phyloP scores from a whole-genome alignment of 192 early-diverging fungal genomes.

The Chytriomyces sp. region DNA sequence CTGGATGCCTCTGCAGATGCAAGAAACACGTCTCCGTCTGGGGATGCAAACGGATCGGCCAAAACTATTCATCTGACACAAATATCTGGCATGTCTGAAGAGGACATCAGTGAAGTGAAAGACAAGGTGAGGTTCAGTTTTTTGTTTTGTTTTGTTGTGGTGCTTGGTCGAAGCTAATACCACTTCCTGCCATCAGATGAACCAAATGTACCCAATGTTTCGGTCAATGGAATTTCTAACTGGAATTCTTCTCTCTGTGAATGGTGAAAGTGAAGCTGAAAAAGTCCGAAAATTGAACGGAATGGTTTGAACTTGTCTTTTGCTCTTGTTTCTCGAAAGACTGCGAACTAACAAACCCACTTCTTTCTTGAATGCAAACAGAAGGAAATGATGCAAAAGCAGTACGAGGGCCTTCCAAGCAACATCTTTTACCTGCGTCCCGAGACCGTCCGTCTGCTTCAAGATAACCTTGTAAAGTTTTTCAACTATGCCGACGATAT shows the following conservation, averaged over 20 bases:
- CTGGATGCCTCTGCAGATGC: too few relatives aligned
- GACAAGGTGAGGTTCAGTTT: neutral
- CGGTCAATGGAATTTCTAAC: slow-evolving; percentile 23
- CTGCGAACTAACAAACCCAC: too few relatives aligned
- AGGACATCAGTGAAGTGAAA: slow-evolving; percentile 10
- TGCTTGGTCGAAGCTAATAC: too few relatives aligned
- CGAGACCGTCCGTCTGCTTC: slow-evolving; percentile 18
- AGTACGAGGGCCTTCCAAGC: slow-evolving; percentile 20
- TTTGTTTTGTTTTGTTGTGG: too few relatives aligned
- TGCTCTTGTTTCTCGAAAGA: too few relatives aligned
- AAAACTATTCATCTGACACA: slow-evolving; percentile 19
- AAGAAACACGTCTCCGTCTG: neutral
- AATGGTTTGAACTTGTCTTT: slow-evolving; percentile 3
- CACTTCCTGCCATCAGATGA: neutral
- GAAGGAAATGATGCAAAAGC: slow-evolving; percentile 33
- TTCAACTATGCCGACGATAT: slow-evolving; percentile 30
- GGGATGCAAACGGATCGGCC: neutral
- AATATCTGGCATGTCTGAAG: slow-evolving; percentile 24
- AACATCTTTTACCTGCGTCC: slow-evolving; percentile 27
- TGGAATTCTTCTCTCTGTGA: slow-evolving; percentile 16
- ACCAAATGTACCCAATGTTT: slow-evolving; percentile 26
- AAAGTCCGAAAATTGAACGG: slow-evolving; percentile 27
- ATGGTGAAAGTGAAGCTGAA: slow-evolving; percentile 22
- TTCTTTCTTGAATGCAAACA: neutral
- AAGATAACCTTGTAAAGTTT: slow-evolving; percentile 27